Percentiles rank a stretch among this genome's conserved stretches.
Conservation (phyloP, 2,329 filamentous ascomycete species). For the Exserohilum rostratum region DNA sequence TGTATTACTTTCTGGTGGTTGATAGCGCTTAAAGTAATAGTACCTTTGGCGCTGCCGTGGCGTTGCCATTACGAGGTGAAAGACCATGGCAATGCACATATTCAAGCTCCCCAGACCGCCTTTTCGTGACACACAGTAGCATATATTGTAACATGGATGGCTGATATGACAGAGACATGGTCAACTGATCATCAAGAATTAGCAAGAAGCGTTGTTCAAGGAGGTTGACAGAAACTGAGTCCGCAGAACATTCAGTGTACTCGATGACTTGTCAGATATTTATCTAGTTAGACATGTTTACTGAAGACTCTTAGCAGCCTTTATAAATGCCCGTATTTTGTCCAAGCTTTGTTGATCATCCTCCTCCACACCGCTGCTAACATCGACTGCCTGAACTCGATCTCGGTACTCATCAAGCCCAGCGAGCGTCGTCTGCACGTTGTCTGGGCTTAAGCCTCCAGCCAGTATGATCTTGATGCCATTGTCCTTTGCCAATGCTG, state of each 20-base stretch:
- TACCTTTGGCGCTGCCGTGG: conserved; percentile 1
- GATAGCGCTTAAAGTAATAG: conserved; percentile 18
- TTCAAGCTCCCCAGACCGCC: background rate
- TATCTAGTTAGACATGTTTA: background rate
- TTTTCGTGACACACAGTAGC: background rate
- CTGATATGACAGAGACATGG: background rate
- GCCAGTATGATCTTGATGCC: conserved; percentile 81
- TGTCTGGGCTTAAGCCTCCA: conserved; percentile 80
- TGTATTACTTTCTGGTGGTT: conserved; percentile 20
- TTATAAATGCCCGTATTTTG: conserved; percentile 82
- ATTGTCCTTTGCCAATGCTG: conserved; percentile 68
- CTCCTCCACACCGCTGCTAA: conserved; percentile 88
- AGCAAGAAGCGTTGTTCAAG: background rate
- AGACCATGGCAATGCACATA: conserved; percentile 3
- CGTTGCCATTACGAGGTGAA: conserved; percentile 13
- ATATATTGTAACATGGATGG: background rate
- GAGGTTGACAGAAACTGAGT: background rate
- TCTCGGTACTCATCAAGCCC: conserved; percentile 65
- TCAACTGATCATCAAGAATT: background rate
- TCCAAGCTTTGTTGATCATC: conserved; percentile 78
- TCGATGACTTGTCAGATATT: background rate
- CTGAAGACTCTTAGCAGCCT: conserved; percentile 62
- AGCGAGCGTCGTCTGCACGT: conserved; percentile 71
- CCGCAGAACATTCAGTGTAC: background rate
- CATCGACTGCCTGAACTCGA: conserved; percentile 82